phyloP scores from a whole-genome alignment of 306 rosid genomes.

The Fagus sylvatica region DNA sequence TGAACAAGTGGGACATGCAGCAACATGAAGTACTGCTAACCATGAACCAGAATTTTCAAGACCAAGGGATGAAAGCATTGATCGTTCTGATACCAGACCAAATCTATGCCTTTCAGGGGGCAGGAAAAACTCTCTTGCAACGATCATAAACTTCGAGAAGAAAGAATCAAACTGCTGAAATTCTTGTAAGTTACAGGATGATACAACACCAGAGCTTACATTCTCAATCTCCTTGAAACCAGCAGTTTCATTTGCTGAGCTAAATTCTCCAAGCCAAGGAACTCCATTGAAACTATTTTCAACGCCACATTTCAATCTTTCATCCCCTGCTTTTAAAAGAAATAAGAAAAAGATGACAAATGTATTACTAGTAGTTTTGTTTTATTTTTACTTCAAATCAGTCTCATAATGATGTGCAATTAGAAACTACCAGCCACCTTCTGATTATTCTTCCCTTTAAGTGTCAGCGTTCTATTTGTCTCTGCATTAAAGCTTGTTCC shows the following conservation, averaged over 20 bases:
- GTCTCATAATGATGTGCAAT: constrained; percentile 33
- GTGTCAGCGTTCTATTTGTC: constrained; percentile 32
- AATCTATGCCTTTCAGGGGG: constrained; percentile 67
- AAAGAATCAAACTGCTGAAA: constrained; percentile 67
- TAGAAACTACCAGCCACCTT: constrained; percentile 86
- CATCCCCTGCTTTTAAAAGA: constrained; percentile 34
- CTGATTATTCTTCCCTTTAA: constrained; percentile 53
- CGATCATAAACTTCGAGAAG: constrained; percentile 61
- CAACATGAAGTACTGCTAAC: constrained; percentile 63
- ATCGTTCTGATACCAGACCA: constrained; percentile 71
- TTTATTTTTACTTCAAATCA: constrained; percentile 18
- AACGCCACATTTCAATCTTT: constrained; percentile 51
- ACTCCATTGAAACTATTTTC: constrained; percentile 44
- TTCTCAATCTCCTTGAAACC: constrained; percentile 35
- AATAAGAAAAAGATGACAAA: constrained; percentile 26
- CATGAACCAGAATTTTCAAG: constrained; percentile 69
- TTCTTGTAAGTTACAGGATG: constrained; percentile 60
- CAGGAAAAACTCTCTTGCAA: constrained; percentile 70
- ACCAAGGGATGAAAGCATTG: constrained; percentile 78
- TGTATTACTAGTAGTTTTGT: constrained; percentile 15
- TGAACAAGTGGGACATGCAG: constrained; percentile 72
- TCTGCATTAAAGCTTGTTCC: constrained; percentile 40
- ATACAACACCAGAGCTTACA: constrained; percentile 22
- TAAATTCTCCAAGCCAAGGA: constrained; percentile 61
- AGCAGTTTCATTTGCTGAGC: constrained; percentile 49